These are phyloP conservation scores for Debaryomyces nepalensis DNA, from an alignment of 1,139 yeast species.

Conservation along the genomic window DNA sequence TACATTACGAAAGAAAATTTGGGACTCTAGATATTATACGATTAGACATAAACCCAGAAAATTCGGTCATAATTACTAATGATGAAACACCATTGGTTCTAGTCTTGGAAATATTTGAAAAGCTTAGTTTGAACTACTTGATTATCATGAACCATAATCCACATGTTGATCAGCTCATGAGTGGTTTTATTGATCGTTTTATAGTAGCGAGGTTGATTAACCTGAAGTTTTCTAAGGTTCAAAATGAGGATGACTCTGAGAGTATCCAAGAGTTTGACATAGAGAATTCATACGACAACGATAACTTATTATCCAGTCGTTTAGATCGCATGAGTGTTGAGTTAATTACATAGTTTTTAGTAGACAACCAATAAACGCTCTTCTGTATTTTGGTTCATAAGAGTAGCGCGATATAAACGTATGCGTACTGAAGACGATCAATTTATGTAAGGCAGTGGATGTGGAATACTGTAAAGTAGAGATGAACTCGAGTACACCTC, in stretches of 20 bases:
- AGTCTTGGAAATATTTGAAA: conserved; percentile 46
- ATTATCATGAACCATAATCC: conserved; percentile 29
- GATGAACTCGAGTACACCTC: conserved; percentile 25
- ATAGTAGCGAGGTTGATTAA: conserved; percentile 38
- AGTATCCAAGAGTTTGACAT: conserved; percentile 23
- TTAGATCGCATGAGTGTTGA: conserved; percentile 31
- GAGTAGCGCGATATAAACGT: not conserved
- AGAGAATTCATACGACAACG: conserved; percentile 18
- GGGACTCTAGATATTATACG: conserved; percentile 15
- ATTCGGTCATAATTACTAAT: conserved; percentile 31
- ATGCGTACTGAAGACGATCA: too few relatives aligned
- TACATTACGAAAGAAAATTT: conserved; percentile 29
- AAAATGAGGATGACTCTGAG: conserved; percentile 7
- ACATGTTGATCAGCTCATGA: conserved; percentile 25
- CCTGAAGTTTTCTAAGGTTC: conserved; percentile 30
- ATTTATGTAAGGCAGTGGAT: not conserved
- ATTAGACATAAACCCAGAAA: conserved; percentile 26
- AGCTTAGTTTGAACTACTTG: conserved; percentile 43
- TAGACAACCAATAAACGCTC: not conserved
- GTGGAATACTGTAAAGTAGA: not conserved
- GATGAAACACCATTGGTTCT: conserved; percentile 41
- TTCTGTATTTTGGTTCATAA: not conserved
- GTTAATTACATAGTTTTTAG: conserved; percentile 29
- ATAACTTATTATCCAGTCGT: conserved; percentile 18
- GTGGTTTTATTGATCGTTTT: conserved; percentile 49